Evolutionary conservation across 2,329 filamentous ascomycete genomes (phyloP).

Genomic region (Cercospora citrullina): DNA sequence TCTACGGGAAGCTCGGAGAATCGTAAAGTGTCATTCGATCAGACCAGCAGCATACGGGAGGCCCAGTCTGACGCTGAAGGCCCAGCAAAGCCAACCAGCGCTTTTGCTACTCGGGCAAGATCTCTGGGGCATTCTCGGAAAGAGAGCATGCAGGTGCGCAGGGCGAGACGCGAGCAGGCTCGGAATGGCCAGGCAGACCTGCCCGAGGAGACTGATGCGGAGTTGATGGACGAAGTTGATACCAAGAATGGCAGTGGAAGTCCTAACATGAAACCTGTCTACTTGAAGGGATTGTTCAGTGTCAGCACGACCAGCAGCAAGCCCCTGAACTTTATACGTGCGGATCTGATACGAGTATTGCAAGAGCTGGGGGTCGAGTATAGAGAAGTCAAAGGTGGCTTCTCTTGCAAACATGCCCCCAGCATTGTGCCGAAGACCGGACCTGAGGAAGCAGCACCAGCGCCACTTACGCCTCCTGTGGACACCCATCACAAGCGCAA

Average conservation of each 20-base stretch:
- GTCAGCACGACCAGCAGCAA: conserved; percentile 95
- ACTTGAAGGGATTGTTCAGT: conserved; percentile 93
- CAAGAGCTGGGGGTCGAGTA: conserved; percentile 88
- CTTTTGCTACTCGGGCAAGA: conserved; percentile 72
- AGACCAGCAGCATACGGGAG: conserved; percentile 34
- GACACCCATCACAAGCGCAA: conserved; percentile 66
- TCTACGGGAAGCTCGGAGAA: conserved; percentile 30
- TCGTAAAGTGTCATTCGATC: conserved; percentile 42
- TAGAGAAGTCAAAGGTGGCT: conserved; percentile 88
- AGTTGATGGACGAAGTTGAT: conserved; percentile 61
- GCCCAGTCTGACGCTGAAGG: conserved; percentile 53
- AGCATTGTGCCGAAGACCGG: conserved; percentile 79
- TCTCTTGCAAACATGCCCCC: conserved; percentile 82
- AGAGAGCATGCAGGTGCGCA: conserved; percentile 87
- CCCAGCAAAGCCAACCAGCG: conserved; percentile 45
- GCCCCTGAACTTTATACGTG: conserved; percentile 78
- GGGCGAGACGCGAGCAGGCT: conserved; percentile 56
- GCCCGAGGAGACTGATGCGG: conserved; percentile 85
- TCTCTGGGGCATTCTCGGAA: conserved; percentile 85
- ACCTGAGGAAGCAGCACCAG: conserved; percentile 42
- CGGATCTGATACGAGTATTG: conserved; percentile 87
- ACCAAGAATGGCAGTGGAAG: conserved; percentile 54
- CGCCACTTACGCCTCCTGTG: conserved; percentile 51
- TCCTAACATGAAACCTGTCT: conserved; percentile 84
- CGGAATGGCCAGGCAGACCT: conserved; percentile 67